These are phyloP conservation scores for Neotropicomus parvogracilis DNA, from an alignment of 1,284 basidiomycete genomes.

Conservation along the genomic window DNA sequence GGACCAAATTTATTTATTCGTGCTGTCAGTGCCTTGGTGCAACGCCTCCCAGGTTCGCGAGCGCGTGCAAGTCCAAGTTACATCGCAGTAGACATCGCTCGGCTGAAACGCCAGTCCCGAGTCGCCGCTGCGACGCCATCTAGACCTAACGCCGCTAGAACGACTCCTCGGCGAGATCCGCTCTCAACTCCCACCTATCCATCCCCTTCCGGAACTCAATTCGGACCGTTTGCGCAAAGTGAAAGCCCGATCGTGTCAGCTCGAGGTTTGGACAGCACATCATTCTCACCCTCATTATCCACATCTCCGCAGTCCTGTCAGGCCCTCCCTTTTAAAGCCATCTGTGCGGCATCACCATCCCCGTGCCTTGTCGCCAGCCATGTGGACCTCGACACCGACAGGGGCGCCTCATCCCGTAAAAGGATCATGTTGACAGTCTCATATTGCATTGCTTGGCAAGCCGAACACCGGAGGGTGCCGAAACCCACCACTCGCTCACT, in stretches of 20 bases:
- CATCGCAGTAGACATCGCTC: slow-evolving; percentile 12
- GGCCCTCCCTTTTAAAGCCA: slow-evolving; percentile 10
- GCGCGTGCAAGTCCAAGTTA: slow-evolving; percentile 7
- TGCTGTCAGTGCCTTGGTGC: neutral
- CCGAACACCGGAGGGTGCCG: slow-evolving; percentile 5
- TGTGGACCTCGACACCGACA: slow-evolving; percentile 13
- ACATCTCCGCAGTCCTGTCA: slow-evolving; percentile 17
- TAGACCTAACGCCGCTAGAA: slow-evolving; percentile 23
- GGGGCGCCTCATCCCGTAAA: slow-evolving; percentile 13
- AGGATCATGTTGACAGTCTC: slow-evolving; percentile 5
- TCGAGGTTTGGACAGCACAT: slow-evolving; percentile 11
- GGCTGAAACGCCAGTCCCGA: slow-evolving; percentile 16
- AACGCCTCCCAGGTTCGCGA: neutral
- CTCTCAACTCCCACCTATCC: slow-evolving; percentile 22
- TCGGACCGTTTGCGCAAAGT: slow-evolving; percentile 22
- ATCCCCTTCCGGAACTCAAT: slow-evolving; percentile 26
- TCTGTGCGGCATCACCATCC: slow-evolving; percentile 1
- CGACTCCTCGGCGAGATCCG: slow-evolving; percentile 27
- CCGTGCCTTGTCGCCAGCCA: slow-evolving; percentile 24
- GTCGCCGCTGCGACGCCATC: slow-evolving; percentile 6
- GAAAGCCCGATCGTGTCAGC: slow-evolving; percentile 23
- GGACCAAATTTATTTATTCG: neutral
- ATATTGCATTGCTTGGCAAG: slow-evolving; percentile 8
- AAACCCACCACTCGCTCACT: no score
- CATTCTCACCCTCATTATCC: slow-evolving; percentile 24